Evolutionary conservation across 495 filamentous ascomycete genomes (phyloP).

Genomic region (Venustampulla echinocandica): DNA sequence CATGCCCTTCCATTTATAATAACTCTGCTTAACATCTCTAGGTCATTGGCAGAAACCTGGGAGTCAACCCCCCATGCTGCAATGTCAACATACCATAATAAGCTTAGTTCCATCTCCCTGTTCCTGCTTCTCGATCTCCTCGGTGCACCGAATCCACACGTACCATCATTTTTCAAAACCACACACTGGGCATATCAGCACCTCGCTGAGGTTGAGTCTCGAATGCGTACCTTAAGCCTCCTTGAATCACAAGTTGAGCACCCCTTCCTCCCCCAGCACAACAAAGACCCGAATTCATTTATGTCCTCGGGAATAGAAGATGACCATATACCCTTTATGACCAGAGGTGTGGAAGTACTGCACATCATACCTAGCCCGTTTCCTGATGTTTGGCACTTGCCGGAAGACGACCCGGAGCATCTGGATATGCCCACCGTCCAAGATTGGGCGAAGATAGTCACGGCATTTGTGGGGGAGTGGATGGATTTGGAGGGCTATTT

Average conservation of each 20-base stretch:
- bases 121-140: conserved; percentile 93
- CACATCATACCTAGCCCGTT: conserved; percentile 83
- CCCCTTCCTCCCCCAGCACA: conserved; percentile 40
- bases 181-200: conserved; percentile 90
- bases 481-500: conserved; percentile 78
- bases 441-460: conserved; percentile 78
- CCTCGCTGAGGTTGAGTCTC: conserved; percentile 58
- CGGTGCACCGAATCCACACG: conserved; percentile 55
- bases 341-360: conserved; percentile 73
- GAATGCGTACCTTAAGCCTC: conserved; percentile 44
- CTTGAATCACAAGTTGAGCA: conserved; percentile 8
- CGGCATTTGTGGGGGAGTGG: conserved; percentile 87
- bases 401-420: conserved; percentile 78
- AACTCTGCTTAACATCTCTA: conserved; percentile 19
- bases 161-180: conserved; percentile 74
- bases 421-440: conserved; percentile 73
- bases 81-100: conserved; percentile 62
- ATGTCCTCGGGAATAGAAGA: conserved; percentile 51
- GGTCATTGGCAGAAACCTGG: conserved; percentile 67
- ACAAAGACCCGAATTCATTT: conserved; percentile 44
- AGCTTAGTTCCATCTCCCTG: conserved; percentile 68
- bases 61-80: conserved; percentile 55
- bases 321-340: conserved; percentile 86
- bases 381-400: conserved; percentile 78
- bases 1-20: neutral